Evolutionary conservation across 176 grass and related monocot genomes (phyloP).

Genomic region (Carex myosuroides): DNA sequence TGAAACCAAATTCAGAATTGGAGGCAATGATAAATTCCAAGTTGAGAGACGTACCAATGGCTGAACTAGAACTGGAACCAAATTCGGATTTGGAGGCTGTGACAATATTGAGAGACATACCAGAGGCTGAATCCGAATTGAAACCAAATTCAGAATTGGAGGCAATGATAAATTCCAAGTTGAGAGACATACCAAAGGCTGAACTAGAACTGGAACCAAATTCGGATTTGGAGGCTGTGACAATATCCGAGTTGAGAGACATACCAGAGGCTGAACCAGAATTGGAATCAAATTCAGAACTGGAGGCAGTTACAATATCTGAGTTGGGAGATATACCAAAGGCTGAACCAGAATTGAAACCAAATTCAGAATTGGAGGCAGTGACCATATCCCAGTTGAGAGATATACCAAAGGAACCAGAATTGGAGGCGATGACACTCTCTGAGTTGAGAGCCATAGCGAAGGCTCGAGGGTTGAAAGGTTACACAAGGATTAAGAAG

Average conservation of each 20-base stretch:
- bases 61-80: not conserved
- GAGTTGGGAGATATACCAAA: slow-evolving; percentile 54
- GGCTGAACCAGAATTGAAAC: not conserved
- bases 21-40: not conserved
- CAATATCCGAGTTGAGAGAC: not conserved
- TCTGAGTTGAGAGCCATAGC: slow-evolving; percentile 52
- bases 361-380: not conserved
- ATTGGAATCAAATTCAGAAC: not conserved
- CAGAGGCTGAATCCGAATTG: not conserved
- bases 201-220: not conserved
- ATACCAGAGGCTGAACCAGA: not conserved
- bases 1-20: not conserved
- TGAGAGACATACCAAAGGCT: slow-evolving; percentile 45
- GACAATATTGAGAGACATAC: not conserved
- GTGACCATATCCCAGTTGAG: not conserved
- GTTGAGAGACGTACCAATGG: not conserved
- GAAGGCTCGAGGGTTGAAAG: slow-evolving; percentile 42
- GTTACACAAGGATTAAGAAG: slow-evolving; percentile 68
- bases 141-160: slow-evolving; percentile 18
- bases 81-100: not conserved
- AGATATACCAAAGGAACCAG: not conserved
- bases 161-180: slow-evolving; percentile 37
- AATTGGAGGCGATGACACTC: slow-evolving; percentile 50
- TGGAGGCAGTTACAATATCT: slow-evolving; percentile 46
- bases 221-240: not conserved